Base-by-base conservation (phyloP, 768 basidiomycete species). In the Tricholoma terreum region DNA sequence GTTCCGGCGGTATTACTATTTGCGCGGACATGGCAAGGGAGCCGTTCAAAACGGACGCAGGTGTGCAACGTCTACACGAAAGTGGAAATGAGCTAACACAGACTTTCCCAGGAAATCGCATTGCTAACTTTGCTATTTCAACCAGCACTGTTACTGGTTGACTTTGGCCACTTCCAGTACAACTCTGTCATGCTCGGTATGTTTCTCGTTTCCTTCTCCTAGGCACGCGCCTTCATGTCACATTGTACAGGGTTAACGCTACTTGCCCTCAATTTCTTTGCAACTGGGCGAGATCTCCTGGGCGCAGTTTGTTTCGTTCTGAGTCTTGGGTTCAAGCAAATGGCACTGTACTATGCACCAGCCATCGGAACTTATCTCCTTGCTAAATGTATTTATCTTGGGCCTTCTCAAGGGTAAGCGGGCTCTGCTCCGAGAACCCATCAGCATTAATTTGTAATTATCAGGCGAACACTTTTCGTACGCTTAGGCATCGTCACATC, bases 101-200 rank as follows among this genome's bases (percentile, higher is more conserved):
- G 30, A 48, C 49, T 63, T 54, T 42, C 19, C n/a, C 45, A 89
- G 87, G 80, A 89, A 70, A 67, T 83, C 21, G 87, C 90, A 1
- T 69, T 94, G 4, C 62, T 92, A 21, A 85, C 83, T 3, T 73
- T 96, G 10, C 73, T 96, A 14, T 78, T 94, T 12, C 92, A 94
- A 65, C 96, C 96, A 2, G 85, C 89, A 0, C 73, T 97, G 31
- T 73, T 94, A 8, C 74, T 97, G 17, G 81, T 96, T 53, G 96
- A 97, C 72, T 90, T 87, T 67, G 94, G 96, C 0, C 94, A 98
- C 68, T 96, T 96, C 65, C 94, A 98, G 72, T 97, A 94, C 69
- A 98, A 97, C 67, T 89, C 90, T 2, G 83, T 95, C 61, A 94
- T 96, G 91, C 85, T 98, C 49, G 95, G 90, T 83, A 65, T 63